These are phyloP conservation scores for Penicillium goetzii DNA, from an alignment of 495 filamentous ascomycete species.

Conservation along the genomic window DNA sequence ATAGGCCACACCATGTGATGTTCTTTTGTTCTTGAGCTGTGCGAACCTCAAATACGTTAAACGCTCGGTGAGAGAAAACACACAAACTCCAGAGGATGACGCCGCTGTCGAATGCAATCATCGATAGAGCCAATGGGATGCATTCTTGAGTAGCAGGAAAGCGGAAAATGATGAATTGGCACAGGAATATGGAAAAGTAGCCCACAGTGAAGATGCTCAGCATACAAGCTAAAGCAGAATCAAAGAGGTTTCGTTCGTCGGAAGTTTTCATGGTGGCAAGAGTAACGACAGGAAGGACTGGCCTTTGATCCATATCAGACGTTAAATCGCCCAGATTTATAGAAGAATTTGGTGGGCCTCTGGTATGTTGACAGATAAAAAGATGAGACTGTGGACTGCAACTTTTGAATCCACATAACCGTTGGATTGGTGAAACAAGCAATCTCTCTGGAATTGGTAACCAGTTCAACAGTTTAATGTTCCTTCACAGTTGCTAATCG, in stretches of 20 bases:
- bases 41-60: constrained; percentile 2
- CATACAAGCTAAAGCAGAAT: constrained; percentile 6
- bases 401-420: no score
- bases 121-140: constrained; percentile 17
- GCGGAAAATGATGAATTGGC: constrained; percentile 21
- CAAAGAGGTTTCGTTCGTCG: background rate
- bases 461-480: no score
- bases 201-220: constrained; percentile 17
- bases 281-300: constrained; percentile 2
- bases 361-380: no score
- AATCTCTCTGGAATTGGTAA: no score
- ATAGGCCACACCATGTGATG: constrained; percentile 9
- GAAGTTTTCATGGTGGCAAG: background rate
- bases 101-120: constrained; percentile 14
- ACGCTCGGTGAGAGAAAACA: constrained; percentile 1
- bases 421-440: no score
- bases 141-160: constrained; percentile 11
- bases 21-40: constrained; percentile 2
- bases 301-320: background rate
- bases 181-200: constrained; percentile 19
- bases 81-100: constrained; percentile 10
- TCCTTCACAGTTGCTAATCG: no score
- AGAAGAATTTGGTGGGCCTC: no score
- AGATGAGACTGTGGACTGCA: no score
- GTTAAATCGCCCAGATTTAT: no score